Conservation (phyloP, 2,329 filamentous ascomycete genomes). For the Penicillium aurantiogriseum region DNA sequence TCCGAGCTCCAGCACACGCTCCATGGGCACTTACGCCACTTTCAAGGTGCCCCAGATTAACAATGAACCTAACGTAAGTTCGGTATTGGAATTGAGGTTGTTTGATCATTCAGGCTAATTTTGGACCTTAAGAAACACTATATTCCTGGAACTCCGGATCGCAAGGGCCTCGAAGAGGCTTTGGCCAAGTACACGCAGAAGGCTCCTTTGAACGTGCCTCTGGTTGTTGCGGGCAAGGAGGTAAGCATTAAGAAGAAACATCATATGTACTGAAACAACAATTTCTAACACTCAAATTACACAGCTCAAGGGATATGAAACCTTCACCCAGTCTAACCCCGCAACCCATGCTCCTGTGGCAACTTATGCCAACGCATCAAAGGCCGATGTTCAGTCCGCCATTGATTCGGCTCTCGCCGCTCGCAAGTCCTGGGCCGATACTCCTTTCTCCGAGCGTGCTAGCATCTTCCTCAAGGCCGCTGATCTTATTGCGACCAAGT, state of each 20-base stretch:
- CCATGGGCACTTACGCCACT: slow-evolving; percentile 64
- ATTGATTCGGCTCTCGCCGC: slow-evolving; percentile 84
- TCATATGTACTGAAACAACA: background rate
- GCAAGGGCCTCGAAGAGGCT: slow-evolving; percentile 72
- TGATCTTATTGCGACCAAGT: slow-evolving; percentile 85
- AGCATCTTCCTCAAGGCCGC: slow-evolving; percentile 95
- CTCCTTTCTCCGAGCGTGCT: slow-evolving; percentile 87
- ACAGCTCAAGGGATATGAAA: slow-evolving; percentile 35
- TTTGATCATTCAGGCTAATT: slow-evolving; percentile 3
- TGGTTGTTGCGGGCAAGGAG: slow-evolving; percentile 79
- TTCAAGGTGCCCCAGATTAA: slow-evolving; percentile 84
- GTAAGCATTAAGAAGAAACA: slow-evolving; percentile 47
- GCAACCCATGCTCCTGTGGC: slow-evolving; percentile 77
- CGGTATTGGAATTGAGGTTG: background rate
- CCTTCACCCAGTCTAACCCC: slow-evolving; percentile 71
- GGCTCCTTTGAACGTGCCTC: slow-evolving; percentile 72
- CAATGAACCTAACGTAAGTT: slow-evolving; percentile 93
- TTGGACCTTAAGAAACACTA: slow-evolving; percentile 71
- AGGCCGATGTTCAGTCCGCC: slow-evolving; percentile 71
- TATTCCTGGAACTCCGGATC: slow-evolving; percentile 74
- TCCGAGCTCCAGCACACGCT: slow-evolving; percentile 24
- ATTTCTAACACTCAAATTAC: background rate
- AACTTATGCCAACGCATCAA: slow-evolving; percentile 77
- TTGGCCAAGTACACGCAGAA: slow-evolving; percentile 67
- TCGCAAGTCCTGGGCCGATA: slow-evolving; percentile 78